Evolutionary conservation across 2,329 filamentous ascomycete genomes (phyloP), one percentile per base, ranked within the genome.

Genomic region (Colletotrichum lini): DNA sequence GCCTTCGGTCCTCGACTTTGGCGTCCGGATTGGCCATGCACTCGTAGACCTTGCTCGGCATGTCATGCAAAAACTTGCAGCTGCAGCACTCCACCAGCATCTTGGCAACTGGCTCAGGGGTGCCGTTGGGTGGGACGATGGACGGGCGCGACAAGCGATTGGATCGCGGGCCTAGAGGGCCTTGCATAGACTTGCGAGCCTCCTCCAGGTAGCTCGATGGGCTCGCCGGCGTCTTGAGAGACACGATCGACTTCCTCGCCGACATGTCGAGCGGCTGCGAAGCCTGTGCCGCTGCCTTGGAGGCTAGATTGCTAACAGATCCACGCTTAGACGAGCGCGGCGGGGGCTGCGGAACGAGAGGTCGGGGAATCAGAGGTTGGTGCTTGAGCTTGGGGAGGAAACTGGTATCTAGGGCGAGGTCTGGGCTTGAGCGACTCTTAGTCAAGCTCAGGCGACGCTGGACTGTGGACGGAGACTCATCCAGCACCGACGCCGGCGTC

Each of bases 41-140:
- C 75, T 91, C 88, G 77, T 92, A 92, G 26, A 92, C 82, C 66
- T 88, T 87, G 61, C 86, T 88, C 4, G 90, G 90, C 87, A 92
- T 88, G 78, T 92, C 90, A 75, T 91, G 89, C 78, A 89, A 90
- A 79, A 88, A 91, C 66, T 86, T 86, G 84, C 90, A 92, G 67
- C 82, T 83, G 80, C 90, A 92, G 79, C 90, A 92, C 76, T 91
- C 86, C 15, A 92, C 89, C 40, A 92, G 86, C 83, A 91, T 88
- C 81, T 91, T 92, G 44, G 88, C 87, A 15, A 90, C 78, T 1
- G 86, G 85, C 13, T 86, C 83, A 3, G 65, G 50, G 21, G 30
- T 38, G 47, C 70, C 72, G 18, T 61, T 71, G n/a, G 61, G 38
- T 9, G 67, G 68, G 13, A 67, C 59, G 6, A 65, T 72, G 7